phyloP scores from a whole-genome alignment of 2,329 filamentous ascomycete genomes.

The Aspergillus intermedius region DNA sequence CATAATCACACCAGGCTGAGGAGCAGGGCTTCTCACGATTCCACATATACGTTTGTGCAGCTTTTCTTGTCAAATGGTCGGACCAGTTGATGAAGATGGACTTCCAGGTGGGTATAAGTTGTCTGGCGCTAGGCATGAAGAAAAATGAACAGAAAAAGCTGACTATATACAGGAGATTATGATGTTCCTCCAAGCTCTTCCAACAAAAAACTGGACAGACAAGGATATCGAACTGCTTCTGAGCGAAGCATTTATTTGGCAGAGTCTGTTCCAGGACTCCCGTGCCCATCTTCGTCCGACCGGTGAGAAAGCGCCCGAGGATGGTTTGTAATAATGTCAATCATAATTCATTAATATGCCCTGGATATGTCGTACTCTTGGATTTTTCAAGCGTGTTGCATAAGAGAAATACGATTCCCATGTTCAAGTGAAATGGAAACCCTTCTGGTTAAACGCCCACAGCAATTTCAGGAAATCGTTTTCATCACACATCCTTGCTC shows the following conservation, averaged over 20 bases:
- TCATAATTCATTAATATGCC: constrained; percentile 25
- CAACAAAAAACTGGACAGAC: constrained; percentile 90
- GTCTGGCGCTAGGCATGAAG: neutral
- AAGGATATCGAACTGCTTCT: constrained; percentile 95
- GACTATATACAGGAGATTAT: constrained; percentile 69
- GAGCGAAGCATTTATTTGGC: constrained; percentile 98
- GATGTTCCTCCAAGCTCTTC: constrained; percentile 97
- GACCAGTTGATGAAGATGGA: constrained; percentile 94
- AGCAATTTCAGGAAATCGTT: constrained; percentile 82
- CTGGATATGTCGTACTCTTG: constrained; percentile 4
- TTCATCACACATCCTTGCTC: constrained; percentile 82
- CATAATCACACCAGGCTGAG: constrained; percentile 62
- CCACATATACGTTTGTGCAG: constrained; percentile 95
- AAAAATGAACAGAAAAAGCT: neutral
- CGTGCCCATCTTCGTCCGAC: constrained; percentile 66
- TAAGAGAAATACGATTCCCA: constrained; percentile 3
- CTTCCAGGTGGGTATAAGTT: constrained; percentile 52
- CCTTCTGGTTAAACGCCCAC: constrained; percentile 80
- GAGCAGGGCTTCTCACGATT: constrained; percentile 98
- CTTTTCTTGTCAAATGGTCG: constrained; percentile 97
- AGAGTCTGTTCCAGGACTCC: constrained; percentile 91
- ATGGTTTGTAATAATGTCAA: constrained; percentile 30
- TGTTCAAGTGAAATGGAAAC: constrained; percentile 75
- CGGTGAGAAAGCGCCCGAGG: constrained; percentile 27
- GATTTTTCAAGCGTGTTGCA: neutral